Evolutionary conservation across 306 rosid species (phyloP), one percentile per base, ranked within the genome.

Genomic region (Rubus idaeus): DNA sequence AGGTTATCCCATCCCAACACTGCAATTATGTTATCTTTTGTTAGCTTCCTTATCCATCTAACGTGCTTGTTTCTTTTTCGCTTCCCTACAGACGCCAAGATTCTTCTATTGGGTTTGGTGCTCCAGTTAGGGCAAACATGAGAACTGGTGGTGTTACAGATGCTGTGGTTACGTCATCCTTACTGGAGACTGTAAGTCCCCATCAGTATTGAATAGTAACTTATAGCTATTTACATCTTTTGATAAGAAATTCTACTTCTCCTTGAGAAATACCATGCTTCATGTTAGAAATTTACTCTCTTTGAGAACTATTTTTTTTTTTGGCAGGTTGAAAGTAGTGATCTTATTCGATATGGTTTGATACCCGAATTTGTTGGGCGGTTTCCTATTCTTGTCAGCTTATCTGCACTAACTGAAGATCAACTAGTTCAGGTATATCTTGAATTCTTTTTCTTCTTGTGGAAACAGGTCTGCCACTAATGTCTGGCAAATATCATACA

Each of bases 301-400:
- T 44, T 49, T 67, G 61, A 52, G 26, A 68, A 46, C 57, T 69
- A 41, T 66, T 61, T 20, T 76, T 26, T n/a, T n/a, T 78, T 78
- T 77, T 87, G 71, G 71, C 90, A 96, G 98, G 99, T 88, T 65
- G 99, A 96, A 83, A 92, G 99, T 81, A 84, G 98, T 76, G 99
- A 96, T 84, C 99, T 96, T 56, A 89, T 91, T 66, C 85, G 98
- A 26, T 96, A 96, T 71, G 99, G 99, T 71, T 86, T 96, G 74
- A 92, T 96, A 81, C 98, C 99, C 46, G 99, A 92, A 80, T 96
- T 96, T 87, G 99, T 96, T 75, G 99, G 99, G 74, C 84, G 98
- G 21, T 96, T 96, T 85, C 99, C 99, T 46, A 77, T 96, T 74
- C 97, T 96, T 71, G 99, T 91, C 88, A 96, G 94, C 76, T 84